Base-by-base conservation (phyloP, 106 monocot genomes). In the Dendrobium officinale region DNA sequence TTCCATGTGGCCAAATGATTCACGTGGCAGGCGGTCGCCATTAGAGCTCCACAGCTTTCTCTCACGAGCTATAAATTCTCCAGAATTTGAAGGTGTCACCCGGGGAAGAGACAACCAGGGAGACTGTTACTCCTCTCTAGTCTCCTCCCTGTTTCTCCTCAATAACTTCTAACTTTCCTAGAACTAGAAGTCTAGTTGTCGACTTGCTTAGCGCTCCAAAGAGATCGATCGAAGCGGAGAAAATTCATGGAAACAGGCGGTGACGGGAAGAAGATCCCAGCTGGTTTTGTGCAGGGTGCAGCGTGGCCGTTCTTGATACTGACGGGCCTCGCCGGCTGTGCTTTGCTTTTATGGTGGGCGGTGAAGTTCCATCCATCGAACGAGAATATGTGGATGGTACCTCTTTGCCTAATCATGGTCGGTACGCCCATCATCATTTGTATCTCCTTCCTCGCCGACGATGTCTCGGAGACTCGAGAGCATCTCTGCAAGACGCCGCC, bases 381-480 rank as follows among this genome's bases (percentile, higher is more conserved):
- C 67, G 67, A 79, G 79, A 58, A 79, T 66, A 37, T 79, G 79
- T 79, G 79, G 79, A 79, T 79, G 79, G 79, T 79, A 2, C 66
- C 79, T 22, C 42, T 79, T 2, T 66, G 67, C 24, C 79, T 79
- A 7, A 58, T 79, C 42, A 42, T 79, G 79, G n/a, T 79, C 9
- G 79, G 79, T 0, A 79, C 79, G 17, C 66, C 79, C 22, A 22
- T 45, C 43, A 67, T 79, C 24, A 42, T 79, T 18, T 64, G 66
- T 9, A 24, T 79, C 13, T 42, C 79, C 9, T 9, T 67, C 27
- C 27, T 67, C 15, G 67, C 67, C 42, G 61, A 11, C 31, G 79
- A 22, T 11, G 22, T 42, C 9, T 2, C 67, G 11, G 67, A 79
- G 24, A 56, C 56, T 4, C 9, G 18, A 15, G 56, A 56, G 56